Evolutionary conservation across 129 eudicot genomes (phyloP), one percentile per base, ranked within the genome.

Genomic region (Tagetes erecta): DNA sequence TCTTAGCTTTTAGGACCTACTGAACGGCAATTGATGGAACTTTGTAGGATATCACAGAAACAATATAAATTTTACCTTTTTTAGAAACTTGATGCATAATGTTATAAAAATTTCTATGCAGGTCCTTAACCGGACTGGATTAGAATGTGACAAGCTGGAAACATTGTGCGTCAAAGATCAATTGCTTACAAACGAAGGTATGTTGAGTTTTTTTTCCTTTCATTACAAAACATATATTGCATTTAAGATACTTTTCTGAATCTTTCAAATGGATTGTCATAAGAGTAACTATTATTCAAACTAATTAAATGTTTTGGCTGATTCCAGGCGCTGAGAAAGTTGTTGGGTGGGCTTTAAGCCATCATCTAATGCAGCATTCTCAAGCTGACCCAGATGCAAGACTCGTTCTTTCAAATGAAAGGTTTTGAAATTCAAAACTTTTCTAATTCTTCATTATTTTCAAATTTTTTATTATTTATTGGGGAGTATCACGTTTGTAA

Each of bases 261-360:
- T 30, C 42, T 38, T 31, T 37, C 8, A 35, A 41, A 9, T 50
- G 73, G 13, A 5, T 63, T 44, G 20, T 67, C 12, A 12, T 36
- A 40, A 9, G 14, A 74, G 36, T 55, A 12, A 12, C 35, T 42
- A n/a, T 41, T 39, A 57, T 56, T 39, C 41, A 46, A 59, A 47
- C 39, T 38, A 55, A 60, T 33, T 71, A 33, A 31, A 9, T 64
- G 36, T 30, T 31, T 8, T 57, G 38, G 64, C 64, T 8, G 68
- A 27, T 59, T 79, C 81, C 81, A 93, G 98, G 90, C 78, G 96
- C 95, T 31, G 97, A 87, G 83, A 93, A 93, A 86, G 84, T 88
- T 11, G 84, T 93, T 40, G 98, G 96, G 31, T 93, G 96, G 97
- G 98, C 97, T 78, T 68, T 93, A 67, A 86, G 92, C 67, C 86